Evolutionary conservation across 2,329 filamentous ascomycete genomes (phyloP).

Genomic region (Penicillium vulpinum): DNA sequence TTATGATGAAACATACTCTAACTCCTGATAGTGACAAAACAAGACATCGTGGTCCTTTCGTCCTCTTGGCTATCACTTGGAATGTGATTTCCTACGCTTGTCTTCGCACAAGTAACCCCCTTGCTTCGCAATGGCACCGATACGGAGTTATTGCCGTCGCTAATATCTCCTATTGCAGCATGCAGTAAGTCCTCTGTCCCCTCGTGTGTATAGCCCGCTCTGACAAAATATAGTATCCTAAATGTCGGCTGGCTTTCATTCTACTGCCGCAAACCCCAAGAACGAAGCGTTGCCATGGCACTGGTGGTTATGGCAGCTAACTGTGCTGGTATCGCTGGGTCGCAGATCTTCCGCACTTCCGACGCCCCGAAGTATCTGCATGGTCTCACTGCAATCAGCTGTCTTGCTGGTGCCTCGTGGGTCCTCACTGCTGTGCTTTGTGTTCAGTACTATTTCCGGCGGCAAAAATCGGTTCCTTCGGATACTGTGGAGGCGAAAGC

Average conservation of each 20-base stretch:
- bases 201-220: neutral
- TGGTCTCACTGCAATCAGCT: conserved; percentile 29
- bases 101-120: conserved; percentile 29
- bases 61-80: conserved; percentile 40
- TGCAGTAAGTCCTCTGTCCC: conserved; percentile 33
- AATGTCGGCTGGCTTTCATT: conserved; percentile 63
- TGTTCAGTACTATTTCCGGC: conserved; percentile 26
- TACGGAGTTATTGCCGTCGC: conserved; percentile 33
- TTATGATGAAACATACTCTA: conserved; percentile 8
- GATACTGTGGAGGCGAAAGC: neutral
- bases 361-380: conserved; percentile 27
- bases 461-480: conserved; percentile 16
- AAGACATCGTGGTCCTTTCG: conserved; percentile 37
- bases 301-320: conserved; percentile 62
- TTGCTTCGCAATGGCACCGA: conserved; percentile 27
- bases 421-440: conserved; percentile 16
- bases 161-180: conserved; percentile 34
- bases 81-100: conserved; percentile 41
- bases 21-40: conserved; percentile 28
- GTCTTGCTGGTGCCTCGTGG: conserved; percentile 29
- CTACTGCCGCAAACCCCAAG: conserved; percentile 56
- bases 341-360: conserved; percentile 55
- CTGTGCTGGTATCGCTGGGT: conserved; percentile 61
- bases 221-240: conserved; percentile 35
- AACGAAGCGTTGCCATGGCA: conserved; percentile 62